Evolutionary conservation across 441 rosid genomes (phyloP).

Genomic region (Theobroma grandiflorum): DNA sequence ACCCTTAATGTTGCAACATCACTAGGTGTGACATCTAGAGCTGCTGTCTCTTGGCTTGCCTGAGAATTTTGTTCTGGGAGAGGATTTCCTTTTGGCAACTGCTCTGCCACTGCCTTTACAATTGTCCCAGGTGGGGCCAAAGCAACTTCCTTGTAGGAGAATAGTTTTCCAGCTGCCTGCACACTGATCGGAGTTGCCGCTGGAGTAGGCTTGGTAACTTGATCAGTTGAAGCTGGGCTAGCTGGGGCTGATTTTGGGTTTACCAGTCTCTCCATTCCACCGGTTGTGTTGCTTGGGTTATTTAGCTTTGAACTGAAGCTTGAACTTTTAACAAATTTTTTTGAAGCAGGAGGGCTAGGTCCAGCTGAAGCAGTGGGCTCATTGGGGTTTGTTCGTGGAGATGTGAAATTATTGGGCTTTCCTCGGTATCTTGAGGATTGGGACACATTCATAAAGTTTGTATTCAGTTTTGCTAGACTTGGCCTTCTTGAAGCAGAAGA

Average conservation of each 20-base stretch:
- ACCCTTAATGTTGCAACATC: slow-evolving; percentile 38
- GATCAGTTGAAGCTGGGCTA: slow-evolving; percentile 65
- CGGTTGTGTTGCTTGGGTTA: slow-evolving; percentile 41
- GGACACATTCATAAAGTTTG: slow-evolving; percentile 80
- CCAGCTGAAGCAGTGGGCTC: slow-evolving; percentile 60
- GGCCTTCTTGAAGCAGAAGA: slow-evolving; percentile 77
- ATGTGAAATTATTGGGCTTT: slow-evolving; percentile 65
- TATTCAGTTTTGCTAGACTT: slow-evolving; percentile 87
- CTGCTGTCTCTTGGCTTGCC: slow-evolving; percentile 49
- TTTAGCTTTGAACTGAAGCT: slow-evolving; percentile 77
- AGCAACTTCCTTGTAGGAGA: slow-evolving; percentile 99
- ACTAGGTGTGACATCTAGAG: slow-evolving; percentile 33
- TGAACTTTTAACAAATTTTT: slow-evolving; percentile 72
- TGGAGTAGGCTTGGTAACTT: slow-evolving; percentile 58
- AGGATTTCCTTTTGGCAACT: slow-evolving; percentile 62
- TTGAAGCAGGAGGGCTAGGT: slow-evolving; percentile 55
- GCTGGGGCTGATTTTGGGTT: slow-evolving; percentile 60
- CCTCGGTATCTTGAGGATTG: slow-evolving; percentile 79
- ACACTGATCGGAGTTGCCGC: slow-evolving; percentile 62
- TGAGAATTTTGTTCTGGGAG: slow-evolving; percentile 40
- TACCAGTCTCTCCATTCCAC: slow-evolving; percentile 57
- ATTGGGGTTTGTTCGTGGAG: slow-evolving; percentile 62
- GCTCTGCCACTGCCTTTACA: slow-evolving; percentile 87
- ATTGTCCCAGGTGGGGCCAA: slow-evolving; percentile 97
- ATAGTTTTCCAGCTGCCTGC: slow-evolving; percentile 86